phyloP scores from a whole-genome alignment of 2,329 filamentous ascomycete species.

The Aspergillus versicolor region DNA sequence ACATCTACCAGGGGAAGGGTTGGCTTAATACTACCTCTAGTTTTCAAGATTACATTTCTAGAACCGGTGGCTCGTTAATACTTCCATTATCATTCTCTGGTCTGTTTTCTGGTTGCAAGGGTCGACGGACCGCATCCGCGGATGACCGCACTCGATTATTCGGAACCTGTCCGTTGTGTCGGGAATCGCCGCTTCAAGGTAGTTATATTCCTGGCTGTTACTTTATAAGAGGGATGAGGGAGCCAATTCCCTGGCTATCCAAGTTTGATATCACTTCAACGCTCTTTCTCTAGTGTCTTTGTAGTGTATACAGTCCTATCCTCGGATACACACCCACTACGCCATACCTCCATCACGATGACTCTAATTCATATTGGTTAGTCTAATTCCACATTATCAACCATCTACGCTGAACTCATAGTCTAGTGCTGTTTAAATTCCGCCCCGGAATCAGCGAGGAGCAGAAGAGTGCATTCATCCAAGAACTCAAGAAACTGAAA shows the following conservation, averaged over 20 bases:
- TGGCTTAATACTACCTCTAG: too few relatives aligned
- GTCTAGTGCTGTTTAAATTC: conserved; percentile 53
- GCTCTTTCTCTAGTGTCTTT: too few relatives aligned
- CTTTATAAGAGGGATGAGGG: not conserved
- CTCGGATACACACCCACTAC: not conserved
- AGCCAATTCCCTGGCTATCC: too few relatives aligned
- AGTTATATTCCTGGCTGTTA: not conserved
- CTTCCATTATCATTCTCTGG: not conserved
- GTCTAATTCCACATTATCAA: not conserved
- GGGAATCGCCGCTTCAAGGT: too few relatives aligned
- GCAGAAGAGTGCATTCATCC: conserved; percentile 48
- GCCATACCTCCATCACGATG: conserved; percentile 14
- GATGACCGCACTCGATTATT: not conserved
- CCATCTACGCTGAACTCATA: not conserved
- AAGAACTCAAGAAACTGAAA: conserved; percentile 52
- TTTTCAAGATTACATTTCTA: too few relatives aligned
- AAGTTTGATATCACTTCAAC: too few relatives aligned
- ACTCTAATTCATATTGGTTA: conserved; percentile 28
- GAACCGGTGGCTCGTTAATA: too few relatives aligned
- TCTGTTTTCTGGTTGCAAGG: not conserved
- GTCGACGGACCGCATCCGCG: not conserved
- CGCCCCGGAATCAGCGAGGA: conserved; percentile 40
- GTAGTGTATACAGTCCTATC: not conserved
- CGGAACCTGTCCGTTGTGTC: not conserved
- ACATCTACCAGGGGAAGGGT: too few relatives aligned